Evolutionary conservation across 768 basidiomycete genomes (phyloP).

Genomic region (Pleurotus cornucopiae): DNA sequence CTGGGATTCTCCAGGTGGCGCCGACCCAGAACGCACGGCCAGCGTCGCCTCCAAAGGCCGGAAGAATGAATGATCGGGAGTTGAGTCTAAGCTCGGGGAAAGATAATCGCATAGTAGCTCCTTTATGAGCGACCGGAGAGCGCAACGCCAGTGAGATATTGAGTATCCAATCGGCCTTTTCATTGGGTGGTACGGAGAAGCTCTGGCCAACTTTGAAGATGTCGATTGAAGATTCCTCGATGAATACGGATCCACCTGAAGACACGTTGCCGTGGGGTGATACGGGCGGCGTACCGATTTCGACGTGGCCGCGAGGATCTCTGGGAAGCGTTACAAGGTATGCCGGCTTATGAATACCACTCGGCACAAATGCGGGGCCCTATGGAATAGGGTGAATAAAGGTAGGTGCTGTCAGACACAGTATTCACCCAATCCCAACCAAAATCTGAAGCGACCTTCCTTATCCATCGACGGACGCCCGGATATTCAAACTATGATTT

Average conservation of each 20-base stretch:
- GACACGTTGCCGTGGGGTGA: slow-evolving; percentile 6
- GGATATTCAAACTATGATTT: slow-evolving; percentile 45
- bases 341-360: slow-evolving; percentile 52
- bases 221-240: slow-evolving; percentile 51
- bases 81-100: slow-evolving; percentile 43
- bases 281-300: background rate
- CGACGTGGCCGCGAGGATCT: slow-evolving; percentile 1
- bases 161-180: slow-evolving; percentile 50
- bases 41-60: slow-evolving; percentile 17
- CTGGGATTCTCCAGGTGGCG: slow-evolving; percentile 41
- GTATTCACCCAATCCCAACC: slow-evolving; percentile 57
- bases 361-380: slow-evolving; percentile 56
- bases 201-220: slow-evolving; percentile 51
- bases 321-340: slow-evolving; percentile 38
- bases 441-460: slow-evolving; percentile 51
- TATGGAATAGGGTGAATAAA: slow-evolving; percentile 14
- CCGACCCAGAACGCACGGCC: slow-evolving; percentile 34
- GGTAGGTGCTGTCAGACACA: background rate
- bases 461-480: slow-evolving; percentile 40
- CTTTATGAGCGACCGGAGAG: slow-evolving; percentile 29
- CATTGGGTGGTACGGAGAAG: slow-evolving; percentile 36
- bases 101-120: slow-evolving; percentile 35
- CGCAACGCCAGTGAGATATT: slow-evolving; percentile 49
- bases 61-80: slow-evolving; percentile 27
- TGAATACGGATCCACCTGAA: slow-evolving; percentile 28